These are phyloP conservation scores for Crithidia sp. DNA, from an alignment of 208 protist species.

Conservation along the genomic window DNA sequence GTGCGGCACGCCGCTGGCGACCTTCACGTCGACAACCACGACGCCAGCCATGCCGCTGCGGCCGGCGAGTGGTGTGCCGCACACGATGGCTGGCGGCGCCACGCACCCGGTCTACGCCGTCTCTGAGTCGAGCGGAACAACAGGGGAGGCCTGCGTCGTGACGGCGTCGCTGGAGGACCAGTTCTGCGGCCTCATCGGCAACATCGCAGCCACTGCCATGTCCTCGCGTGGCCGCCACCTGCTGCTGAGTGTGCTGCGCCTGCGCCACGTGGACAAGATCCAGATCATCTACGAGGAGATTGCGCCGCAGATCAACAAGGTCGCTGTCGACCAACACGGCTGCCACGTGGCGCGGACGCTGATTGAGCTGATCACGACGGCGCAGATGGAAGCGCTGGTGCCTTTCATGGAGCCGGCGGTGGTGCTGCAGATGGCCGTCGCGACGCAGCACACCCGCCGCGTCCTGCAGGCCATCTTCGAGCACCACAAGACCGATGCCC, in stretches of 20 bases:
- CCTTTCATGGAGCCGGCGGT: conserved; percentile 43
- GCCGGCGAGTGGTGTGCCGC: too few species aligned
- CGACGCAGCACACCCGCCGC: conserved; percentile 77
- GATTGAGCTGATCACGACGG: conserved; percentile 58
- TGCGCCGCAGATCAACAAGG: conserved; percentile 54
- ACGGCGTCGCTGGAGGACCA: conserved; percentile 48
- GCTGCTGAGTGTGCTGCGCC: conserved; percentile 56
- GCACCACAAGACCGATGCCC: conserved; percentile 50
- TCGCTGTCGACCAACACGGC: conserved; percentile 70
- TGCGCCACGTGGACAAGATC: conserved; percentile 64
- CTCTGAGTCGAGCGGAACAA: conserved; percentile 10
- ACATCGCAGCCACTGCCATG: conserved; percentile 55
- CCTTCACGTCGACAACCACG: too few species aligned
- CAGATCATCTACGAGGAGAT: conserved; percentile 68
- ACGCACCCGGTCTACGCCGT: conserved; percentile 16
- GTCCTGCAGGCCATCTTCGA: conserved; percentile 79
- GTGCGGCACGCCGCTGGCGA: too few species aligned
- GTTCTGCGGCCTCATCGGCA: conserved; percentile 51
- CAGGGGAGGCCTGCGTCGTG: conserved; percentile 23
- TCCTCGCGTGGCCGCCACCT: conserved; percentile 58
- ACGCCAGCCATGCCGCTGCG: too few species aligned
- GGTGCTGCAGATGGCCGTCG: conserved; percentile 47
- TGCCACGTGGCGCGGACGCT: conserved; percentile 78
- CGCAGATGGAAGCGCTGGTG: conserved; percentile 55
- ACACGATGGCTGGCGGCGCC: background rate